phyloP scores from a whole-genome alignment of 2,329 filamentous ascomycete species.

The Penicillium verrucosum region DNA sequence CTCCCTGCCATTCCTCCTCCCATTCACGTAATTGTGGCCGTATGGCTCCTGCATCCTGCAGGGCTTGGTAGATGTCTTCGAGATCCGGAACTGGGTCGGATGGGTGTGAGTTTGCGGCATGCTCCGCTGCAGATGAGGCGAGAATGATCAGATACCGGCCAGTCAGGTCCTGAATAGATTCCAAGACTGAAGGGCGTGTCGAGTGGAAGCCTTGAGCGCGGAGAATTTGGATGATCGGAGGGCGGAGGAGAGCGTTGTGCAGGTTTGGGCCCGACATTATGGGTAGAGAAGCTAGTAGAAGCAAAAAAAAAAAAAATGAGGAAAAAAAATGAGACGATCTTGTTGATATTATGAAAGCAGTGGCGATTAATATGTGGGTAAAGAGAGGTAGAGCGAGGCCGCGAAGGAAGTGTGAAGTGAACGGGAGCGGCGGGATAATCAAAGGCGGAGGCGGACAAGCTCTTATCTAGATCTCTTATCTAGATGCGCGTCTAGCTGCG shows the following conservation, averaged over 20 bases:
- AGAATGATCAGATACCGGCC: constrained; percentile 76
- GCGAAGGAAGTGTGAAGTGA: not conserved
- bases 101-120: constrained; percentile 66
- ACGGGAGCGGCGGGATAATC: not conserved
- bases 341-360: not conserved
- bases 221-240: constrained; percentile 83
- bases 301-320: too few relatives aligned
- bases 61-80: constrained; percentile 78
- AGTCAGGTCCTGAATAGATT: constrained; percentile 82
- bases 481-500: too few relatives aligned
- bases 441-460: constrained; percentile 11
- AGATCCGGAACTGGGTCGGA: constrained; percentile 63
- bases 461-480: not conserved
- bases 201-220: constrained; percentile 87
- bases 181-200: constrained; percentile 75
- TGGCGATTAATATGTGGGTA: not conserved
- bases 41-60: constrained; percentile 76
- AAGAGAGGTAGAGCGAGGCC: not conserved
- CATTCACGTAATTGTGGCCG: constrained; percentile 63
- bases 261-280: constrained; percentile 51
- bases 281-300: not conserved
- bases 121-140: constrained; percentile 66
- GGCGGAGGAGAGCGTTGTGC: constrained; percentile 77
- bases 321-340: too few relatives aligned
- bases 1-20: constrained; percentile 66